A percentile compares a stretch with the other conserved stretches of the same genome.
Evolutionary conservation across 1,284 basidiomycete species (phyloP).

Genomic region (Cystobasidium slooffiae): DNA sequence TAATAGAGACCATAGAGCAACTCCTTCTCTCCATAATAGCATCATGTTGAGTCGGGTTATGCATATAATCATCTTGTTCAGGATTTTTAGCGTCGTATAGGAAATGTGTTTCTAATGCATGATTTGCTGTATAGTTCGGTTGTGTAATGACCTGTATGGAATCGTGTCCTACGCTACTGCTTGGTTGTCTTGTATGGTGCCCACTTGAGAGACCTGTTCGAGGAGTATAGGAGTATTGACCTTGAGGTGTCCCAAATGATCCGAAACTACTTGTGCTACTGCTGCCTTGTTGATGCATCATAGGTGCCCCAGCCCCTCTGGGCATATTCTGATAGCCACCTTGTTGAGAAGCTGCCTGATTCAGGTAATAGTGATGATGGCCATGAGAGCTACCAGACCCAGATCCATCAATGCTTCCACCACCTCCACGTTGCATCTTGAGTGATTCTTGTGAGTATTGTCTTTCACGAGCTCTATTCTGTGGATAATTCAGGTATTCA

Average conservation of each 20-base stretch:
- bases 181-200: not conserved
- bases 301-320: not conserved
- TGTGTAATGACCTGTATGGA: constrained; percentile 10
- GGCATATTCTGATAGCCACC: not conserved
- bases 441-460: constrained; percentile 19
- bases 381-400: not conserved
- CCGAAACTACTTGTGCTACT: constrained; percentile 2
- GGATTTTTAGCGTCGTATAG: constrained; percentile 38
- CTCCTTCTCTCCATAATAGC: constrained; percentile 24
- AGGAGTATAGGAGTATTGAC: not conserved
- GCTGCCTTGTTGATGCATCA: constrained; percentile 3
- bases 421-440: not conserved
- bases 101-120: constrained; percentile 37
- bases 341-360: not conserved
- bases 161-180: constrained; percentile 29
- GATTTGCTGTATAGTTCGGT: constrained; percentile 25
- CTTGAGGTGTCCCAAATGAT: not conserved
- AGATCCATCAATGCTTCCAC: not conserved
- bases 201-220: not conserved
- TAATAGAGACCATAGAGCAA: constrained; percentile 46
- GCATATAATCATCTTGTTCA: constrained; percentile 45
- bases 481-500: constrained; percentile 28
- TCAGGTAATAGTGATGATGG: not conserved
- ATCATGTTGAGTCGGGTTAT: constrained; percentile 42
- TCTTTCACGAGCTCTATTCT: constrained; percentile 28